Conservation (phyloP, 331 rosid species). For the Malus hybrid region DNA sequence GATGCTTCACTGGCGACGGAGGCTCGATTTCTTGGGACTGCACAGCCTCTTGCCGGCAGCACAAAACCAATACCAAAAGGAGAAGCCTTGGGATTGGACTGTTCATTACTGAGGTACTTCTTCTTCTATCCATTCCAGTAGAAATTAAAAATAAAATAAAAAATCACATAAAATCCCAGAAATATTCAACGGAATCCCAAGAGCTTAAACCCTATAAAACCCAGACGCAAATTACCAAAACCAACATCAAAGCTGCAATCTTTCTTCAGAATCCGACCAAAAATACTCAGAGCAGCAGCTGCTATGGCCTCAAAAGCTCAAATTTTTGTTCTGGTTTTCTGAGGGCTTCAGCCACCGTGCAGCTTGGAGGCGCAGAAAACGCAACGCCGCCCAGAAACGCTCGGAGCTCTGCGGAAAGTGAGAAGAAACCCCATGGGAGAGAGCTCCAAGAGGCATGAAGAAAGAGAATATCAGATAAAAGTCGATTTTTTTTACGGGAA, state of each 20-base stretch:
- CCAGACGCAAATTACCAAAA: slow-evolving; percentile 5
- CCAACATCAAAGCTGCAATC: background rate
- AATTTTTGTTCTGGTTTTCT: background rate
- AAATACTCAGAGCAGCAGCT: background rate
- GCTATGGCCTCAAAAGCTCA: background rate
- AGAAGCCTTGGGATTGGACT: background rate
- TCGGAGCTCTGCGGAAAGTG: slow-evolving; percentile 4
- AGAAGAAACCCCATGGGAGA: slow-evolving; percentile 11
- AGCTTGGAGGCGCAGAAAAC: background rate
- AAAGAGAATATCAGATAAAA: slow-evolving; percentile 15
- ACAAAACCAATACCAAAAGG: slow-evolving; percentile 28
- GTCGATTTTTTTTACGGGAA: slow-evolving; percentile 32
- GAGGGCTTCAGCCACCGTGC: background rate
- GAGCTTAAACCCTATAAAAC: background rate
- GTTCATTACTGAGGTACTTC: background rate
- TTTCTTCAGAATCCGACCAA: background rate
- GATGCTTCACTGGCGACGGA: slow-evolving; percentile 31
- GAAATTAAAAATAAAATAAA: background rate
- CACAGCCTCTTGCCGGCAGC: slow-evolving; percentile 29
- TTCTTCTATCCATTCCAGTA: slow-evolving; percentile 22
- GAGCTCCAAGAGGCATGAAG: background rate
- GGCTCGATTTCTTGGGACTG: slow-evolving; percentile 53
- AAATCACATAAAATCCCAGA: background rate
- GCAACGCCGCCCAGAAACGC: background rate
- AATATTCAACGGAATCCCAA: slow-evolving; percentile 8